phyloP scores from a whole-genome alignment of 805 yeast genomes.

The Candida peoriensis region DNA sequence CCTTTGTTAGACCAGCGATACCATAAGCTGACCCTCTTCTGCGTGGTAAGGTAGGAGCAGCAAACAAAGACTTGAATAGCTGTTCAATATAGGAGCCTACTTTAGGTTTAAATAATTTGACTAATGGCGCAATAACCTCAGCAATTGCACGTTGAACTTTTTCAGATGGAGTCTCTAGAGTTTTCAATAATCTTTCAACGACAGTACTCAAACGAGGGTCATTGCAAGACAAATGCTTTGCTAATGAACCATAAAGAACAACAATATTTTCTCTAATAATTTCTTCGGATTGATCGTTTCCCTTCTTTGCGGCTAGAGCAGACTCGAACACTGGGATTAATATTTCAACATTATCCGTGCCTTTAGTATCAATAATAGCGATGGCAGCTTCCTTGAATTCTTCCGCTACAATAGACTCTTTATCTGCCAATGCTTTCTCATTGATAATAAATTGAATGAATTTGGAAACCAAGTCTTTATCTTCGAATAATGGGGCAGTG shows the following conservation, averaged over 20 bases:
- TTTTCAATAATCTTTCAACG: constrained; percentile 61
- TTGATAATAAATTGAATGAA: constrained; percentile 62
- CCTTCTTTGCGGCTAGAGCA: constrained; percentile 46
- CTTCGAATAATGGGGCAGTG: constrained; percentile 39
- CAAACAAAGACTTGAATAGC: constrained; percentile 56
- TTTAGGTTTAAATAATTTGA: constrained; percentile 45
- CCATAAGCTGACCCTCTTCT: constrained; percentile 97
- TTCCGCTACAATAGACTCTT: constrained; percentile 64
- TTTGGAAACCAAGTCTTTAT: constrained; percentile 37
- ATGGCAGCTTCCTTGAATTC: constrained; percentile 90
- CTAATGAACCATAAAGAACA: constrained; percentile 85
- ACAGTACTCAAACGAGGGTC: constrained; percentile 66
- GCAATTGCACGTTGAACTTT: constrained; percentile 86
- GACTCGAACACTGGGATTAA: constrained; percentile 79
- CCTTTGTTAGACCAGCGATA: constrained; percentile 87
- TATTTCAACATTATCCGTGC: constrained; percentile 60
- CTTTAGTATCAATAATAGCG: constrained; percentile 60
- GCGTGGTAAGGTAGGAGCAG: constrained; percentile 36
- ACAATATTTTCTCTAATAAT: constrained; percentile 73
- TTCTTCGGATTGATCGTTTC: constrained; percentile 47
- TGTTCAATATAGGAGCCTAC: constrained; percentile 51
- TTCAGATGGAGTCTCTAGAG: constrained; percentile 84
- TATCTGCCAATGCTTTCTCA: constrained; percentile 68
- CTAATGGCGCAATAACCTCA: constrained; percentile 81
- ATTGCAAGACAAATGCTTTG: constrained; percentile 65